phyloP scores from a whole-genome alignment of 257 asterid genomes.

The Gentiana straminea region DNA sequence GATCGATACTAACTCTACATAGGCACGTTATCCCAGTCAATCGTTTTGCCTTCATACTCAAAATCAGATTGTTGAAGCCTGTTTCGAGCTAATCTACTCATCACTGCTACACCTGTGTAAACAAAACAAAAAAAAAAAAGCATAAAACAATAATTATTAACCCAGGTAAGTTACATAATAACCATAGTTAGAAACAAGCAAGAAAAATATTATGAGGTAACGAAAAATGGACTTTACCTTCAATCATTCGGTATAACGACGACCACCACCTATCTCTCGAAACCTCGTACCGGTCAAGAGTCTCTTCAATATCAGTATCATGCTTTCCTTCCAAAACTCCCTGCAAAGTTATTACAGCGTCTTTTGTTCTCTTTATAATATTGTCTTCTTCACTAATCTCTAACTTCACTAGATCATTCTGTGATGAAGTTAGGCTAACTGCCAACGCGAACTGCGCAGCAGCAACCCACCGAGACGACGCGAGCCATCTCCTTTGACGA shows the following conservation, averaged over 20 bases:
- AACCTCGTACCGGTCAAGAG: constrained; percentile 58
- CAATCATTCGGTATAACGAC: constrained; percentile 66
- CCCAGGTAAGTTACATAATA: neutral
- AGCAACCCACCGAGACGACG: constrained; percentile 92
- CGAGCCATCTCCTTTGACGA: constrained; percentile 78
- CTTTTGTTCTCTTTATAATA: constrained; percentile 69
- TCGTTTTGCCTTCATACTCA: constrained; percentile 29
- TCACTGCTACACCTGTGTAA: constrained; percentile 47
- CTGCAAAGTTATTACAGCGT: constrained; percentile 80
- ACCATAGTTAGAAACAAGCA: neutral
- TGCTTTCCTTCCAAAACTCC: constrained; percentile 92
- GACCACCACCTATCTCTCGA: constrained; percentile 92
- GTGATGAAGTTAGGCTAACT: constrained; percentile 79
- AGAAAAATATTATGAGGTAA: neutral
- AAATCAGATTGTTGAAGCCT: constrained; percentile 24
- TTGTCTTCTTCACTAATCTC: constrained; percentile 46
- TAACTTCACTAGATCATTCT: constrained; percentile 64
- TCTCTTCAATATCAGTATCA: constrained; percentile 56
- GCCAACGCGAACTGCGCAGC: constrained; percentile 88
- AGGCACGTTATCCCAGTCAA: constrained; percentile 56
- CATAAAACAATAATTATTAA: neutral
- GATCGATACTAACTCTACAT: constrained; percentile 23
- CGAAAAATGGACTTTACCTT: constrained; percentile 38
- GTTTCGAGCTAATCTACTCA: constrained; percentile 39
- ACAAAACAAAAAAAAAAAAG: neutral